These are phyloP conservation scores for Erysiphe pulchra DNA, from an alignment of 2,329 filamentous ascomycete species.

Conservation along the genomic window DNA sequence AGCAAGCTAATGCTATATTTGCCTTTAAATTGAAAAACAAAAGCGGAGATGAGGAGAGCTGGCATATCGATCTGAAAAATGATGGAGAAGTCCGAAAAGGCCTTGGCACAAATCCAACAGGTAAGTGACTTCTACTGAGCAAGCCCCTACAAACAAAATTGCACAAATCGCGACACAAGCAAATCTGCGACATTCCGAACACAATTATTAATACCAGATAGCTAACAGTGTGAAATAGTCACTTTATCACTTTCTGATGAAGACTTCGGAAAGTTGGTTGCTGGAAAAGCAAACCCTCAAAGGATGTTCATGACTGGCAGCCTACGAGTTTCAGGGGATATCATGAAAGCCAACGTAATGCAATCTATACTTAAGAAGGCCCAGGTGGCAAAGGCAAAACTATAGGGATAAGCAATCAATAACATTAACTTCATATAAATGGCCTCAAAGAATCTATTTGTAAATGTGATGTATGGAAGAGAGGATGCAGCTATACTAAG, in stretches of 20 bases:
- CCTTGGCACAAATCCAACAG: conserved; percentile 53
- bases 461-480: no score
- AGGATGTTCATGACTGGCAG: conserved; percentile 87
- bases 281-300: conserved; percentile 83
- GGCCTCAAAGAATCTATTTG: no score
- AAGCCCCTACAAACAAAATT: background rate
- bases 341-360: conserved; percentile 97
- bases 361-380: conserved; percentile 81
- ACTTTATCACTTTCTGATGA: conserved; percentile 64
- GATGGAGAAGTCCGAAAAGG: conserved; percentile 63
- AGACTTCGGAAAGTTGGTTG: conserved; percentile 63
- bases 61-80: conserved; percentile 91
- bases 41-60: conserved; percentile 53
- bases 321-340: conserved; percentile 91
- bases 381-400: conserved; percentile 49
- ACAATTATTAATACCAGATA: background rate
- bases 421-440: no score
- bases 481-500: no score
- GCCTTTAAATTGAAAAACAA: conserved; percentile 82
- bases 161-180: no score
- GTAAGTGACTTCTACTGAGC: conserved; percentile 21
- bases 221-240: conserved; percentile 26
- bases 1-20: conserved; percentile 68
- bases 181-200: background rate
- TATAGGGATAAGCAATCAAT: conserved; percentile 21